Evolutionary conservation across 805 yeast genomes (phyloP).

Genomic region (Starmerella davenportii): DNA sequence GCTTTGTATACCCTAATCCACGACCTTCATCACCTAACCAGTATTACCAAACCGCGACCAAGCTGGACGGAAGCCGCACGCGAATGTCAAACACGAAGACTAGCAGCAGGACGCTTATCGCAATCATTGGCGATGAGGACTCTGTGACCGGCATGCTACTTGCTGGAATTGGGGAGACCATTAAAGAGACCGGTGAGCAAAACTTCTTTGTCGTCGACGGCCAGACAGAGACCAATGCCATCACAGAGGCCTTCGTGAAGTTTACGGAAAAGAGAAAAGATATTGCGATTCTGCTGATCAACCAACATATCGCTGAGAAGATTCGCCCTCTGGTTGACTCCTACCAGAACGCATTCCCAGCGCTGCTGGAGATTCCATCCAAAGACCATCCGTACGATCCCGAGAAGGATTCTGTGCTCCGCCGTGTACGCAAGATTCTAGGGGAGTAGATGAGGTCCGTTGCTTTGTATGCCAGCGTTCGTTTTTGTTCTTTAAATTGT

Average conservation of each 20-base stretch:
- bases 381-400: conserved; percentile 98
- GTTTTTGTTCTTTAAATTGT: too few species aligned
- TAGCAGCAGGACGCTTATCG: conserved; percentile 58
- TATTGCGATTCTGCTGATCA: conserved; percentile 79
- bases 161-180: conserved; percentile 88
- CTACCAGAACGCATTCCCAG: conserved; percentile 84
- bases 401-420: conserved; percentile 86
- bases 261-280: conserved; percentile 67
- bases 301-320: conserved; percentile 85
- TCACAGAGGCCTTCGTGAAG: conserved; percentile 54
- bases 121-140: conserved; percentile 95
- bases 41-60: too few species aligned
- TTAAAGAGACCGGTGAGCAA: conserved; percentile 36
- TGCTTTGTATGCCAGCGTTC: too few species aligned
- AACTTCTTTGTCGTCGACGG: conserved; percentile 75
- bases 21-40: too few species aligned
- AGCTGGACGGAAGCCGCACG: too few species aligned
- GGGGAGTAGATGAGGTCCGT: conserved; percentile 64
- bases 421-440: conserved; percentile 84
- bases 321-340: conserved; percentile 69
- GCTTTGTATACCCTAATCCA: too few species aligned
- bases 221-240: conserved; percentile 58
- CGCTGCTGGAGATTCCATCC: conserved; percentile 89
- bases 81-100: neutral
- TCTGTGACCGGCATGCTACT: conserved; percentile 87